Conservation (phyloP, 208 protist species). For the Trypanosoma cruzi region DNA sequence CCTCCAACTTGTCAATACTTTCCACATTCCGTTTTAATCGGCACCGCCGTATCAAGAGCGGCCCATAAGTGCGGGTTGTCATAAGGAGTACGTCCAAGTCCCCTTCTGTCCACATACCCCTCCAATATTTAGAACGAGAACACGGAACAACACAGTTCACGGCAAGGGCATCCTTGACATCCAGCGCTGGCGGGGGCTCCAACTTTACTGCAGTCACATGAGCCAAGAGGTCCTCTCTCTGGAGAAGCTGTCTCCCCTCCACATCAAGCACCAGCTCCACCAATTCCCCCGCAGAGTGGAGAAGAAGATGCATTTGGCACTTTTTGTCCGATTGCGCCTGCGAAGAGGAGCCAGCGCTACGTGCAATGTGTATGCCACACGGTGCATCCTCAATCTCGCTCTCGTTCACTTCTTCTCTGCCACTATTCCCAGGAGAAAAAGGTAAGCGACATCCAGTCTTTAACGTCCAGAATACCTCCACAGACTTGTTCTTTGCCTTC, state of each 20-base stretch:
- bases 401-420: not conserved
- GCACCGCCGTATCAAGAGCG: slow-evolving; percentile 71
- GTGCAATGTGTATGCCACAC: slow-evolving; percentile 77
- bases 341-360: slow-evolving; percentile 44
- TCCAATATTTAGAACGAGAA: slow-evolving; percentile 78
- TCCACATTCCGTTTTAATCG: slow-evolving; percentile 64
- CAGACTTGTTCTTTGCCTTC: slow-evolving; percentile 54
- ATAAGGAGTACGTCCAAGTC: slow-evolving; percentile 79
- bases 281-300: slow-evolving; percentile 74
- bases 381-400: not conserved
- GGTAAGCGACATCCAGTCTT: slow-evolving; percentile 43
- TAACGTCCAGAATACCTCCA: slow-evolving; percentile 67
- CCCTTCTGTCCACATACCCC: slow-evolving; percentile 48
- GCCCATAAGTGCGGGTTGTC: slow-evolving; percentile 53
- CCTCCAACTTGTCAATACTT: slow-evolving; percentile 66
- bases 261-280: slow-evolving; percentile 76
- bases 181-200: slow-evolving; percentile 5
- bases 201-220: slow-evolving; percentile 33
- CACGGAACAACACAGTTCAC: slow-evolving; percentile 83
- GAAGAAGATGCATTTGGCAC: slow-evolving; percentile 76
- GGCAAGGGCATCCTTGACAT: slow-evolving; percentile 36
- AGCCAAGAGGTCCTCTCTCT: slow-evolving; percentile 66
- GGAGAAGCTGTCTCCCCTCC: slow-evolving; percentile 69
- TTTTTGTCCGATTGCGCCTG: slow-evolving; percentile 68
- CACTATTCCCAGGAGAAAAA: not conserved